Conservation (phyloP, 345 rosid genomes). For the Eucalyptus melliodora region DNA sequence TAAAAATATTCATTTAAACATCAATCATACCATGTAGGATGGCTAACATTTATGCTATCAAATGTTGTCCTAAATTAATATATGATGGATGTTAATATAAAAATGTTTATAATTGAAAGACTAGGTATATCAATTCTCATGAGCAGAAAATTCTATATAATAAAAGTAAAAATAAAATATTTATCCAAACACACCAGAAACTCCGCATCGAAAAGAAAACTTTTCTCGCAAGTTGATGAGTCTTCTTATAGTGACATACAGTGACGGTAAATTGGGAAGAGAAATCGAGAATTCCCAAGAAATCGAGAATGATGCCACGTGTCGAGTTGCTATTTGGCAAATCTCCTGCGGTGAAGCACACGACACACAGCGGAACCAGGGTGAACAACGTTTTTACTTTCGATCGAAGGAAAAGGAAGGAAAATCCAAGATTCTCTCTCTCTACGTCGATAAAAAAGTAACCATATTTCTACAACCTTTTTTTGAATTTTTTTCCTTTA, state of each 20-base stretch:
- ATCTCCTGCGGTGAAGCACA: background rate
- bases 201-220: background rate
- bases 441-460: background rate
- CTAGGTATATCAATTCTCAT: too few species aligned
- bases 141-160: background rate
- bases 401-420: background rate
- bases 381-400: background rate
- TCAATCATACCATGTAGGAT: rapidly evolving
- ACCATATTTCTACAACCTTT: too few species aligned
- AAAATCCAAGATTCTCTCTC: background rate
- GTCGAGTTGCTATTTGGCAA: background rate
- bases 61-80: too few species aligned
- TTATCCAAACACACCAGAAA: background rate
- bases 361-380: background rate
- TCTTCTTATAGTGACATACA: too few species aligned
- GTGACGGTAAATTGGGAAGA: too few species aligned
- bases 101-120: too few species aligned
- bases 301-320: background rate
- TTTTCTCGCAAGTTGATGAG: background rate
- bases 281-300: too few species aligned
- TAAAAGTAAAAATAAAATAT: background rate
- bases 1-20: too few species aligned
- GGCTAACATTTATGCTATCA: rapidly evolving
- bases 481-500: too few species aligned
- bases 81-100: too few species aligned